Base-by-base conservation (phyloP, 805 yeast genomes). In the Candida coleopterorum region DNA sequence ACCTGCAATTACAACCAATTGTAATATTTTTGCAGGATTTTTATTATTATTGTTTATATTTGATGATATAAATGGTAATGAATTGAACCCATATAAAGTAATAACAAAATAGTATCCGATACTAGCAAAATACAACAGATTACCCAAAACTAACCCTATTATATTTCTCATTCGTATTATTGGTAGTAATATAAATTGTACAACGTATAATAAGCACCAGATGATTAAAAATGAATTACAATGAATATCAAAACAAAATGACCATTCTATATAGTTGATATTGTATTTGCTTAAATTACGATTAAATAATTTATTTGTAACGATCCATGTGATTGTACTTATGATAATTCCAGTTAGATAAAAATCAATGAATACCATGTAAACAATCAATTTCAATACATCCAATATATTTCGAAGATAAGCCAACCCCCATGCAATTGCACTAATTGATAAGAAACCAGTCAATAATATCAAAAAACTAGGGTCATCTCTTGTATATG, bases 401-500 rank as follows among this genome's bases (percentile, higher is more conserved):
- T 82, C 80, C 17, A 72, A 40, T 6, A 84, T 43, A 4, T 74
- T 68, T 3, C 87, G 82, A 2, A 85, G 72, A 54, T 85, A 88
- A 1, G 87, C 84, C 33, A 85, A 58, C 4, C 96, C 96, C 96
- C 96, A 88, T 1, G 87, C 93, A 16, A 89, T 52, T 0, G 96
- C 95, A 43, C 89, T 78, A 4, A 85, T 55, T 2, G 77, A 68
- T 18, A 89, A 61, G 41, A 88, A 72, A 2, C 69, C 64, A n/a
- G 84, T 72, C 35, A 88, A 64, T 27, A 89, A 62, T 22, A 89
- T 72, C 43, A 85, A 77, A 52, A 89, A 88, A 18, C 93, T 80
- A 0, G 97, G 97, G 57, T 88, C 97, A 58, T 89, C 96, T 45
- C 97, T 71, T 1, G 95, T 80, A 81, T 94, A 87, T 45, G 77